phyloP scores from a whole-genome alignment of 1,139 yeast genomes.

The Kodamaea alishanica region DNA sequence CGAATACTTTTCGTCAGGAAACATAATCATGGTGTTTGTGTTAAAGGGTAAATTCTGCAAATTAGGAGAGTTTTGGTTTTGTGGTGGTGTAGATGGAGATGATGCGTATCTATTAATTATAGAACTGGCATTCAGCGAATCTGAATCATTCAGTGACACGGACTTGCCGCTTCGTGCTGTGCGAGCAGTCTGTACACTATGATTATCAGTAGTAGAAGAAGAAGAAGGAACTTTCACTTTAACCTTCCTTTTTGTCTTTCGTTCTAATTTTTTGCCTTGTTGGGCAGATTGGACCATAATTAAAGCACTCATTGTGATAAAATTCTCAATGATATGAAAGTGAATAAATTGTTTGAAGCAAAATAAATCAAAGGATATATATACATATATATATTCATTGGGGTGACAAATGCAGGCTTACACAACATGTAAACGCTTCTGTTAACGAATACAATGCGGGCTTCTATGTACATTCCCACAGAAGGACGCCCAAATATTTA shows the following conservation, averaged over 20 bases:
- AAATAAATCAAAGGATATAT: not conserved
- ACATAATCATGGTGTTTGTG: constrained; percentile 9
- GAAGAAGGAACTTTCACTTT: constrained; percentile 2
- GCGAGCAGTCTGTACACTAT: not conserved
- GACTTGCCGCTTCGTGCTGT: not conserved
- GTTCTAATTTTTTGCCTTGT: constrained; percentile 8
- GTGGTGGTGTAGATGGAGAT: not conserved
- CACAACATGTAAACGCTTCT: too few species aligned
- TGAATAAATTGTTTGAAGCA: not conserved
- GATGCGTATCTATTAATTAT: constrained; percentile 6
- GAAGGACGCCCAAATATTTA: too few species aligned
- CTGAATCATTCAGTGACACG: constrained; percentile 1
- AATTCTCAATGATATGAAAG: too few species aligned
- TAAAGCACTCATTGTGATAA: constrained; percentile 11
- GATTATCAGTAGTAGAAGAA: not conserved
- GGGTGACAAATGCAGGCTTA: too few species aligned
- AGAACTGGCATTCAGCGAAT: not conserved
- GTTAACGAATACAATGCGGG: too few species aligned
- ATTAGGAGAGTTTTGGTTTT: constrained; percentile 1
- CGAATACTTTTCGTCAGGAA: constrained; percentile 7
- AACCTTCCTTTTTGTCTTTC: constrained; percentile 6
- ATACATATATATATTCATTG: too few species aligned
- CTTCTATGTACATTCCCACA: too few species aligned
- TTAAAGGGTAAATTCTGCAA: constrained; percentile 8
- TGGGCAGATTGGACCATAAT: constrained; percentile 8